phyloP scores from a whole-genome alignment of 192 early-diverging fungal genomes.

The Coemansia sp. region DNA sequence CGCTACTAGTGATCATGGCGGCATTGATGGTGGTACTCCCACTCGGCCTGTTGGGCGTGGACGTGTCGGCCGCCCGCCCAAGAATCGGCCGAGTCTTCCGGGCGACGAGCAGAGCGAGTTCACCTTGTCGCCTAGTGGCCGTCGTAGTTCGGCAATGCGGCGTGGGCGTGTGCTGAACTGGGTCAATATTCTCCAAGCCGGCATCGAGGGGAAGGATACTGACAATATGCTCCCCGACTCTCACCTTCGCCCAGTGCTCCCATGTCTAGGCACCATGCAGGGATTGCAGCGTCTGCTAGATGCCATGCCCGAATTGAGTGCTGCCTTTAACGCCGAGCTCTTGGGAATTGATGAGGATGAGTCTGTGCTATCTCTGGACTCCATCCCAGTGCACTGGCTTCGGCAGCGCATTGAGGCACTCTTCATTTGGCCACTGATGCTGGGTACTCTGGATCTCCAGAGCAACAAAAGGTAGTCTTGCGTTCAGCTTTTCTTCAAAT shows the following conservation, averaged over 20 bases:
- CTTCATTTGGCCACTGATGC: conserved; percentile 52
- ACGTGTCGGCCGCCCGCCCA: neutral
- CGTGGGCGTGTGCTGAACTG: conserved; percentile 53
- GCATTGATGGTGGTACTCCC: conserved; percentile 8
- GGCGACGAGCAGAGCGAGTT: neutral
- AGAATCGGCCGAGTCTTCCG: neutral
- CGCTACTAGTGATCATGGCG: neutral
- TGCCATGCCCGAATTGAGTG: conserved; percentile 40
- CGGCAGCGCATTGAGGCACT: conserved; percentile 48
- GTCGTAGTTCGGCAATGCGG: conserved; percentile 17
- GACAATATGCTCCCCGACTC: conserved; percentile 4
- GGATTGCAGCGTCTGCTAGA: conserved; percentile 35
- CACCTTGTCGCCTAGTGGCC: neutral
- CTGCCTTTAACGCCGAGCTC: conserved; percentile 48
- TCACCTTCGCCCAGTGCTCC: conserved; percentile 43
- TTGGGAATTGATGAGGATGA: conserved; percentile 37
- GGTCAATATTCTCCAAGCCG: conserved; percentile 38
- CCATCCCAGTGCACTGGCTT: conserved; percentile 34
- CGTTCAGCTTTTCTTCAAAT: neutral
- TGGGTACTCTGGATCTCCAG: conserved; percentile 41
- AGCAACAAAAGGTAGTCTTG: conserved; percentile 1
- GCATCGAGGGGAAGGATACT: conserved; percentile 22
- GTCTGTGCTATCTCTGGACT: conserved; percentile 24
- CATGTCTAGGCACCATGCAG: conserved; percentile 25
- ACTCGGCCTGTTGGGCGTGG: conserved; percentile 8